These are phyloP conservation scores for Poterioochromonas sp. DNA, from an alignment of 352 stramenopile genomes.

Conservation along the genomic window DNA sequence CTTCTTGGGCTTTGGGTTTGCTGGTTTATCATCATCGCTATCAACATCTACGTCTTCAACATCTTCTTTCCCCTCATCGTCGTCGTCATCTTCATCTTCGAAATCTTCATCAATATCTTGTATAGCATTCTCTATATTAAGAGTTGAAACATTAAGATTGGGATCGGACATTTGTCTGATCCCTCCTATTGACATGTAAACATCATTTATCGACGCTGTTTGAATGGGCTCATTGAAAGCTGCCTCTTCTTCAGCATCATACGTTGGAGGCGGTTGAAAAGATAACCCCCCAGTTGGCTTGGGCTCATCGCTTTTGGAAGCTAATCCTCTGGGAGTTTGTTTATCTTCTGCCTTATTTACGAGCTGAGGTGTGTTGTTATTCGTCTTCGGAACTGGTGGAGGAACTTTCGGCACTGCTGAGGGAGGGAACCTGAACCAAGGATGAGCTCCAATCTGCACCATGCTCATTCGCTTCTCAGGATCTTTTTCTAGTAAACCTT, in stretches of 20 bases:
- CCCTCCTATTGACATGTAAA: constrained; percentile 26
- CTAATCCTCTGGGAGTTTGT: no score
- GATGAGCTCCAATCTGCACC: constrained; percentile 35
- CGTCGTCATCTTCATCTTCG: background rate
- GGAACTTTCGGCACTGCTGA: background rate
- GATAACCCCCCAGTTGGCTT: background rate
- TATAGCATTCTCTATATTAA: background rate
- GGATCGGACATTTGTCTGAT: background rate
- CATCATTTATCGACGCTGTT: background rate
- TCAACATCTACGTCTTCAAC: background rate
- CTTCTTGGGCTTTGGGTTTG: background rate
- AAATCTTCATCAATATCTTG: background rate
- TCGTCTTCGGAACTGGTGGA: background rate
- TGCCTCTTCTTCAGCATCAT: constrained; percentile 4
- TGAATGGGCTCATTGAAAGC: background rate
- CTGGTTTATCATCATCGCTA: background rate
- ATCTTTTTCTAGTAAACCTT: constrained; percentile 46
- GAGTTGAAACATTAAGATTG: background rate
- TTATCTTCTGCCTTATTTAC: no score
- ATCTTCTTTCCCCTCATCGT: constrained; percentile 3
- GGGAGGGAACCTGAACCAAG: constrained; percentile 35
- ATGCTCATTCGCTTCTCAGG: constrained; percentile 37
- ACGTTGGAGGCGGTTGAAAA: background rate
- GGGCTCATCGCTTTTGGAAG: no score
- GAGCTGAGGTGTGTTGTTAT: no score